A percentile compares a stretch with the other conserved stretches of the same genome.
These are phyloP conservation scores for Tolypocladium album DNA, from an alignment of 2,329 filamentous ascomycete genomes.

Conservation along the genomic window DNA sequence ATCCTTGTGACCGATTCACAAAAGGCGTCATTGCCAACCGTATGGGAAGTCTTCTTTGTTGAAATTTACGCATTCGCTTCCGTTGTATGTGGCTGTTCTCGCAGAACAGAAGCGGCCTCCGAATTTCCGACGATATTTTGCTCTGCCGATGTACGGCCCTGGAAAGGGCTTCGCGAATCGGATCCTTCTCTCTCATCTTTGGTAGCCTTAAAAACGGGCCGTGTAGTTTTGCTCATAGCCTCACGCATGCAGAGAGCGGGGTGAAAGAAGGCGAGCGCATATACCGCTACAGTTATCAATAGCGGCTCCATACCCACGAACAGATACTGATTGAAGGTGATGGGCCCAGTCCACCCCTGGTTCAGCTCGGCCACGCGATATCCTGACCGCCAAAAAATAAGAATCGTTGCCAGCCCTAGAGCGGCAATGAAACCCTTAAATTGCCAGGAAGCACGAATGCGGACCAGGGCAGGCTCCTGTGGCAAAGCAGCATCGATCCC, in stretches of 20 bases:
- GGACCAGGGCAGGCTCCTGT: neutral
- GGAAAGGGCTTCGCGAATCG: neutral
- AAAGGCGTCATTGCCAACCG: neutral
- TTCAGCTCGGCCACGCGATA: neutral
- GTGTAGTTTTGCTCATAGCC: neutral
- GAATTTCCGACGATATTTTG: neutral
- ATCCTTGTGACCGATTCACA: neutral
- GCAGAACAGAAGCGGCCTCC: neutral
- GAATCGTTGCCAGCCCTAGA: neutral
- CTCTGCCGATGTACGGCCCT: neutral
- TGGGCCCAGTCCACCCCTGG: neutral
- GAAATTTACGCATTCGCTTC: neutral
- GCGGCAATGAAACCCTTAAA: neutral
- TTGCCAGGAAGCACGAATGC: neutral
- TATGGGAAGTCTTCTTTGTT: neutral
- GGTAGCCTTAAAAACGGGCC: neutral
- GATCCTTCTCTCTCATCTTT: neutral
- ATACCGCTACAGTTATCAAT: neutral
- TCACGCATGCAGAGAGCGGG: neutral
- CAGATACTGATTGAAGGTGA: neutral
- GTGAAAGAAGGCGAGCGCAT: neutral
- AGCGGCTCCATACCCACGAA: neutral
- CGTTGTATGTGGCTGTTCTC: neutral
- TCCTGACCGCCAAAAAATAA: neutral
- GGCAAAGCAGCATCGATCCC: neutral